phyloP scores from a whole-genome alignment of 2,329 filamentous ascomycete species.

The Epichloe gansuensis region DNA sequence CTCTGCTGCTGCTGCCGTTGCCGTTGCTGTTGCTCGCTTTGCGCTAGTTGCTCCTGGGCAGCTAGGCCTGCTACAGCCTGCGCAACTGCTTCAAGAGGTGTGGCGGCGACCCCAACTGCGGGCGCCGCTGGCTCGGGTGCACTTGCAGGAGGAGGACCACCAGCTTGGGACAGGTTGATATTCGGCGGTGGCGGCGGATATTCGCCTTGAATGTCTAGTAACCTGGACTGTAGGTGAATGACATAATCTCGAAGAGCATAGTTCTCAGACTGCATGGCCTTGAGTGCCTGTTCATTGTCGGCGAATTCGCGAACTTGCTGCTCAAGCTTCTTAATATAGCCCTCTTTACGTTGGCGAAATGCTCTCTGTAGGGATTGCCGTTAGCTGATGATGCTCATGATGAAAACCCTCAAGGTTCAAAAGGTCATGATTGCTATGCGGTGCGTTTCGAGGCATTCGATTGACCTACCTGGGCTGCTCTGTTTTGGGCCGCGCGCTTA shows the following conservation, averaged over 20 bases:
- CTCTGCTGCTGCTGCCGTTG: neutral
- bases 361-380: conserved; percentile 53
- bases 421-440: neutral
- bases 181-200: conserved; percentile 74
- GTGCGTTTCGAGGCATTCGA: neutral
- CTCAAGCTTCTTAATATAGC: conserved; percentile 95
- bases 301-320: conserved; percentile 77
- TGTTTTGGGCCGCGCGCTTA: conserved; percentile 91
- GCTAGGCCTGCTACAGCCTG: conserved; percentile 34
- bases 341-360: conserved; percentile 94
- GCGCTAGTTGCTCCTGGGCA: conserved; percentile 27
- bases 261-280: conserved; percentile 77
- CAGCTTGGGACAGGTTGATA: conserved; percentile 47
- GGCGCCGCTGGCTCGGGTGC: conserved; percentile 14
- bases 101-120: conserved; percentile 20
- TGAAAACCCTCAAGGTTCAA: neutral
- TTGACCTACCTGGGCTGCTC: conserved; percentile 73
- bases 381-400: neutral
- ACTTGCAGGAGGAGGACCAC: conserved; percentile 12
- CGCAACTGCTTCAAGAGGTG: conserved; percentile 36
- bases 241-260: conserved; percentile 87
- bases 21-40: conserved; percentile 20
- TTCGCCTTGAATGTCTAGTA: conserved; percentile 74
- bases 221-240: conserved; percentile 73
- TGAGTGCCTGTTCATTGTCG: conserved; percentile 64